Conservation (phyloP, 176 grass and related monocot genomes). For the Pharus latifolius region DNA sequence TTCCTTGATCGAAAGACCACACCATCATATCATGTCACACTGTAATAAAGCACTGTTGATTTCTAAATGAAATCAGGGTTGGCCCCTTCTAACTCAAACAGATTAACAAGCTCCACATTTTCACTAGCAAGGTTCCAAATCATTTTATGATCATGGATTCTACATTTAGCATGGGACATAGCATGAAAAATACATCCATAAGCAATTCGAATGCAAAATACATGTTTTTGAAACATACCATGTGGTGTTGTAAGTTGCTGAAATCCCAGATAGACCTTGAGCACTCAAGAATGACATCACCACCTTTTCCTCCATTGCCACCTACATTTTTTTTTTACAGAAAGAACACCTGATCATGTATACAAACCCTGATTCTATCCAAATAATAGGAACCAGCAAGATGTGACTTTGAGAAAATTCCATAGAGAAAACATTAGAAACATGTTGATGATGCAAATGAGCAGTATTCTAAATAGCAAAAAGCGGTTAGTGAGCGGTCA, state of each 20-base stretch:
- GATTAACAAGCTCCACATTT: background rate
- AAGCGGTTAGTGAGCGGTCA: no score
- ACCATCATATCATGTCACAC: background rate
- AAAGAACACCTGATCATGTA: background rate
- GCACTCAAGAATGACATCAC: conserved; percentile 87
- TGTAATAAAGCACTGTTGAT: background rate
- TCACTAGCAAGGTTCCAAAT: background rate
- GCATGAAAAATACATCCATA: background rate
- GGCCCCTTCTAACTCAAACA: background rate
- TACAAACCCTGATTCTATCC: background rate
- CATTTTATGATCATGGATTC: background rate
- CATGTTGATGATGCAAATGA: background rate
- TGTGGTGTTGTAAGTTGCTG: conserved; percentile 62
- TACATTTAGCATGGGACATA: background rate
- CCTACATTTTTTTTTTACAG: conserved; percentile 25
- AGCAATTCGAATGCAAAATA: no score
- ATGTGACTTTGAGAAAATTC: background rate
- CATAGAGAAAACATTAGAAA: background rate
- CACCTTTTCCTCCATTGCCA: conserved; percentile 79
- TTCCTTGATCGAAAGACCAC: background rate
- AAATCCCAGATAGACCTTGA: conserved; percentile 74
- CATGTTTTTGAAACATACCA: conserved; percentile 29
- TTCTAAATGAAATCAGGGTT: background rate
- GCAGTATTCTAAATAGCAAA: background rate
- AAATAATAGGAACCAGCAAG: background rate